These are phyloP conservation scores for Leptodermis oblonga DNA, from an alignment of 257 asterid species.

Conservation along the genomic window DNA sequence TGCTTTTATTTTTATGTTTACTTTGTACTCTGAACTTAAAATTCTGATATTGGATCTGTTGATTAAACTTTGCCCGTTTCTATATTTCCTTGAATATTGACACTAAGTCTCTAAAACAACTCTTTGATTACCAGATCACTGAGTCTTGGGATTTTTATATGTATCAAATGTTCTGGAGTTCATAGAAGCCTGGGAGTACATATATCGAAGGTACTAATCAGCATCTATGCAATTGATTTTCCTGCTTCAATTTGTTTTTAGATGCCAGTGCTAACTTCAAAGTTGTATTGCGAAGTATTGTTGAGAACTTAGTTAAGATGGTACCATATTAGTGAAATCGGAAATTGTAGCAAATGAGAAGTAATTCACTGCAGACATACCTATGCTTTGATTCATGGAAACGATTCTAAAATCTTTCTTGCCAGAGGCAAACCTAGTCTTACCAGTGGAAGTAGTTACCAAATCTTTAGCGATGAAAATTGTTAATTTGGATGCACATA, in stretches of 20 bases:
- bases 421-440: background rate
- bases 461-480: background rate
- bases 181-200: constrained; percentile 97
- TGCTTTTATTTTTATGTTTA: background rate
- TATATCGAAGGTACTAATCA: constrained; percentile 61
- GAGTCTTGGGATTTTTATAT: constrained; percentile 70
- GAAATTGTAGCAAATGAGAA: background rate
- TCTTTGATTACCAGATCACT: constrained; percentile 55
- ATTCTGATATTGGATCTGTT: background rate
- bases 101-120: background rate
- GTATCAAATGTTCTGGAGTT: constrained; percentile 91
- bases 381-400: background rate
- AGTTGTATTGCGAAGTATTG: background rate
- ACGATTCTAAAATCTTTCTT: background rate
- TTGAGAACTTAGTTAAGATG: background rate
- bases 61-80: background rate
- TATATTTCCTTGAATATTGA: constrained; percentile 8
- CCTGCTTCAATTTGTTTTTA: background rate
- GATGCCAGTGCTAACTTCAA: background rate
- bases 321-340: background rate
- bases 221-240: background rate
- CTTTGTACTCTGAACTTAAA: background rate
- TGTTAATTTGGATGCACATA: background rate
- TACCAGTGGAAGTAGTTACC: background rate
- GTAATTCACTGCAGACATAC: background rate